Evolutionary conservation across 2,329 filamentous ascomycete genomes (phyloP).

Genomic region (Huntiella bhutanensis): DNA sequence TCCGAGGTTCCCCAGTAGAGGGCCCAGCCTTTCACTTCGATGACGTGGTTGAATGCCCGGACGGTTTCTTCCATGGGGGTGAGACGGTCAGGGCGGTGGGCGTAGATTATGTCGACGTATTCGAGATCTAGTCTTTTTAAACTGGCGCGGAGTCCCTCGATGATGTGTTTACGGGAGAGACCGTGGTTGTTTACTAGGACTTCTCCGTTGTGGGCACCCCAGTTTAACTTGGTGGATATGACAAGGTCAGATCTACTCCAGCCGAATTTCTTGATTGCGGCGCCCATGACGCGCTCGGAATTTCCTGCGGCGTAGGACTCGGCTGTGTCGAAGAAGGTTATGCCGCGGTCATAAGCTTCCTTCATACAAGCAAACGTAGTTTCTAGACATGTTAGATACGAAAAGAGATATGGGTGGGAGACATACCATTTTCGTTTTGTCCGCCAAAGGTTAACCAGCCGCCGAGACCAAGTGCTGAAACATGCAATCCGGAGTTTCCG

Average conservation of each 20-base stretch:
- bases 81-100: conserved; percentile 46
- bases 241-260: conserved; percentile 44
- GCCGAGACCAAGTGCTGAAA: conserved; percentile 43
- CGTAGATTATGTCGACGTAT: conserved; percentile 51
- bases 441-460: conserved; percentile 50
- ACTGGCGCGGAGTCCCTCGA: conserved; percentile 43
- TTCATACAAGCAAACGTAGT: conserved; percentile 40
- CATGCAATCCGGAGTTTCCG: conserved; percentile 37
- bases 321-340: conserved; percentile 46
- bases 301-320: conserved; percentile 39
- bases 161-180: conserved; percentile 48
- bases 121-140: conserved; percentile 37
- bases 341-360: conserved; percentile 37
- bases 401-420: background rate
- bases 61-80: conserved; percentile 56
- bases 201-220: conserved; percentile 39
- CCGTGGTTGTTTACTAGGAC: conserved; percentile 48
- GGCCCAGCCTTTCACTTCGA: conserved; percentile 34
- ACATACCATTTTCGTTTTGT: conserved; percentile 18
- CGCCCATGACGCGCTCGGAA: conserved; percentile 43
- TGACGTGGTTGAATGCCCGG: conserved; percentile 43
- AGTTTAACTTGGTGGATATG: conserved; percentile 48
- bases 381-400: conserved; percentile 15
- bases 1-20: conserved; percentile 58
- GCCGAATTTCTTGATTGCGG: conserved; percentile 38